Evolutionary conservation across 2,329 filamentous ascomycete species (phyloP), one percentile per base, ranked within the genome.

Genomic region (Cadophora luteo-olivacea): DNA sequence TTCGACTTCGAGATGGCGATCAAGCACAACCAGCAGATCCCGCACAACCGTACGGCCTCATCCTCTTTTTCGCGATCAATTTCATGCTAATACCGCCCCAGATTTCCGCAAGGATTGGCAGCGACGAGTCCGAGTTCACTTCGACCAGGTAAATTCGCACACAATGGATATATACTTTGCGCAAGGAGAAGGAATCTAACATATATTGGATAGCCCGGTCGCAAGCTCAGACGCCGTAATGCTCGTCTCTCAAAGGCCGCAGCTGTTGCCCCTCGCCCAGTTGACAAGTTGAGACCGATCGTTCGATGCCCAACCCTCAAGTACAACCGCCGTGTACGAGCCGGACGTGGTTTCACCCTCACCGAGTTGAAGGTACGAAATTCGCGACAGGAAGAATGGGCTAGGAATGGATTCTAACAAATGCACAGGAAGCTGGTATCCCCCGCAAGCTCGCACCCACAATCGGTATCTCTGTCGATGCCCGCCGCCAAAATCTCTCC

Each of bases 81-180:
- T 73, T 70, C 64, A 60, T 74, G 72, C 78, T 81, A 75, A 81
- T 73, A 69, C 67, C 66, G 76, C 75, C 36, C 73, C 81, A 96
- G 92, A 97, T 84, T 97, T 97, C 93, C 94, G 93, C 87, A 97
- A 97, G 93, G 94, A 99, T 89, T 99, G 96, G 96, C 94, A 98
- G 86, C 93, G 94, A 87, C 93, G 94, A 87, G 96, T 99, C 82
- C 93, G 94, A 86, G 92, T 93, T 85, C 96, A 99, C 90, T 99
- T 99, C 88, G 94, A 99, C 89, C 96, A 98, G 94, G 95, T 97
- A 95, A 86, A 71, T 72, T 33, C 36, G 32, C 76, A 73, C 68
- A 69, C 68, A 69, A 57, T 77, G 48, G 60, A 65, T 51, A 36
- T 61, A 65, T 22, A 67, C 29, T 3, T 29, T 5, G 57, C 54